Evolutionary conservation across 805 yeast species (phyloP), one percentile per base, ranked within the genome.

Genomic region (Candida ficus): DNA sequence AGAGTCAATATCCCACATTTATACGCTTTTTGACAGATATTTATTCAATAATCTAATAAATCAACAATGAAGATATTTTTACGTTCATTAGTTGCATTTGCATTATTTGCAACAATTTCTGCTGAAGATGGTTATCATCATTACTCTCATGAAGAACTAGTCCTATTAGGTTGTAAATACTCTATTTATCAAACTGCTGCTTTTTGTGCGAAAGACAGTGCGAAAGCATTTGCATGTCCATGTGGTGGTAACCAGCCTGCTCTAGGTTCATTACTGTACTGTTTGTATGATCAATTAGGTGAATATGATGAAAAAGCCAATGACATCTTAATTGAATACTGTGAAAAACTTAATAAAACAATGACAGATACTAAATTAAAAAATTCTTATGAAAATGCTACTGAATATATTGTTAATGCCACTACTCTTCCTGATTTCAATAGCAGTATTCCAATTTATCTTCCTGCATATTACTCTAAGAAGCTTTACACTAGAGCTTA

Each of bases 361-460:
- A 57, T 68, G 37, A 67, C 75, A 7, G 48, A 46, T 27, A 61
- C 55, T 13, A 51, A 63, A 18, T 60, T 70, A 41, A 45, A 59
- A 12, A 55, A 49, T 1, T 60, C 74, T 3, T 71, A 63, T 43
- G 50, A 61, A 4, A 74, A 74, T 44, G 77, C 75, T n/a, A 66
- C 76, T 7, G 33, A 60, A 8, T 67, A 66, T 50, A 47, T 71
- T 41, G 59, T 63, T 7, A 60, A 66, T 43, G 57, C 63, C 21
- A 54, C 62, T 7, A 29, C 30, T 7, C 39, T 54, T 17, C 50
- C 57, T 0, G 66, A 62, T 28, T 73, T 63, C 54, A 67, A 67
- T 49, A 46, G 49, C 8, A 51, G 66, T 3, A 45, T 52, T 33
- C 30, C 57, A 9, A 61, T 64, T 38, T 41, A 63, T 43, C 52